Evolutionary conservation across 306 rosid species (phyloP).

Genomic region (Cotoneaster glaucophyllus): DNA sequence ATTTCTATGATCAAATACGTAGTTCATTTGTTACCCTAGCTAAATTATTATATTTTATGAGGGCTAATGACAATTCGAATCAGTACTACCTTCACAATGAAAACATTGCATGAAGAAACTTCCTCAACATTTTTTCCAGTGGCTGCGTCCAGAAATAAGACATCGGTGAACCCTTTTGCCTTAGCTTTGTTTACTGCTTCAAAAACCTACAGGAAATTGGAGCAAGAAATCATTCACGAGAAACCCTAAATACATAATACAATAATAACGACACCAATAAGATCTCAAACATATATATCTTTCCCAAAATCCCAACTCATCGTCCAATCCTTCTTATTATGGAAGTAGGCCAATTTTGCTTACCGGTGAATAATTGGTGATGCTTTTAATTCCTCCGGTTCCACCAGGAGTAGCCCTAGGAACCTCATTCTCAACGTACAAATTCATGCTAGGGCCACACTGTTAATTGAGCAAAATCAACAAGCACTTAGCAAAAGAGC

Average conservation of each 20-base stretch:
- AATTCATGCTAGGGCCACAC: conserved; percentile 10
- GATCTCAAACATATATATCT: too few species aligned
- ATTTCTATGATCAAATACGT: too few species aligned
- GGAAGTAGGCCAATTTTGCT: not conserved
- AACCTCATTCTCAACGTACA: conserved; percentile 24
- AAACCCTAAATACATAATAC: too few species aligned
- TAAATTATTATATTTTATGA: too few species aligned
- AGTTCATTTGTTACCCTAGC: too few species aligned
- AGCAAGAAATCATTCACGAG: not conserved
- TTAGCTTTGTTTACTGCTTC: conserved; percentile 13
- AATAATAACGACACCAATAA: too few species aligned
- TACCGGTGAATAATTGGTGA: conserved; percentile 55
- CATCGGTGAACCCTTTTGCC: conserved; percentile 42
- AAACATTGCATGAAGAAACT: conserved; percentile 30
- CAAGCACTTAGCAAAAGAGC: not conserved
- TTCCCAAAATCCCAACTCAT: not conserved
- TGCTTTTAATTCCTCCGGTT: conserved; percentile 46
- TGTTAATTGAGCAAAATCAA: not conserved
- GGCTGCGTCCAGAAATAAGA: conserved; percentile 43
- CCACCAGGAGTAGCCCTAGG: conserved; percentile 41
- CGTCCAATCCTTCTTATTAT: not conserved
- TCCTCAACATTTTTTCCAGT: conserved; percentile 44
- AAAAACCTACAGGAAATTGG: not conserved
- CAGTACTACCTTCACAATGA: conserved; percentile 37
- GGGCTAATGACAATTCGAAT: not conserved